phyloP scores from a whole-genome alignment of 495 filamentous ascomycete genomes.

The Hyaloscypha finlandica region DNA sequence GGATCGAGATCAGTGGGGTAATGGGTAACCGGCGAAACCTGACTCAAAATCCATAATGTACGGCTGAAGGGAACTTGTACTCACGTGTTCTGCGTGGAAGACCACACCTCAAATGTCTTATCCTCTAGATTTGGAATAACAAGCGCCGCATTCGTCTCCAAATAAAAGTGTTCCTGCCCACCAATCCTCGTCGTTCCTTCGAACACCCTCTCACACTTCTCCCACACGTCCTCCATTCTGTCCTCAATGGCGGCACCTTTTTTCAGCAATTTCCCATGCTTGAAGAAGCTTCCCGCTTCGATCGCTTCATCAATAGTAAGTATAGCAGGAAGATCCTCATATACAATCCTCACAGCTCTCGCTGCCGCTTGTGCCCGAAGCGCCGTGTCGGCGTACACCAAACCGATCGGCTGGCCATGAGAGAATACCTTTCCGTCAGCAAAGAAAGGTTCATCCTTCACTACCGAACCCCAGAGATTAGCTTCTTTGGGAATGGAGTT shows the following conservation, averaged over 20 bases:
- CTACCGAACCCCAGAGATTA: conserved; percentile 40
- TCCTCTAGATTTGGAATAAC: conserved; percentile 43
- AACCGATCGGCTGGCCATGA: conserved; percentile 42
- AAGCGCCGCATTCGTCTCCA: conserved; percentile 42
- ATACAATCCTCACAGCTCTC: conserved; percentile 38
- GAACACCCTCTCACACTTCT: conserved; percentile 38
- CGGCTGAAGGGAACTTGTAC: neutral
- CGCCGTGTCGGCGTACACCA: conserved; percentile 44
- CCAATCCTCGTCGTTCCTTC: conserved; percentile 42
- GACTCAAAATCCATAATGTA: too few species aligned
- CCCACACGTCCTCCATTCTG: conserved; percentile 32
- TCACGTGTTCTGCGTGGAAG: conserved; percentile 43
- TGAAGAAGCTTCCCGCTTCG: conserved; percentile 40
- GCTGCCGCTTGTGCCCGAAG: conserved; percentile 40
- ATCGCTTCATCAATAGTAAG: conserved; percentile 52
- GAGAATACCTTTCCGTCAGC: conserved; percentile 40
- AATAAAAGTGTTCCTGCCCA: conserved; percentile 47
- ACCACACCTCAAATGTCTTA: conserved; percentile 43
- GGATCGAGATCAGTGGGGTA: neutral
- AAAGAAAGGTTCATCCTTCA: conserved; percentile 44
- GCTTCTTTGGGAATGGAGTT: conserved; percentile 39
- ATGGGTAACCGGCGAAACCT: neutral
- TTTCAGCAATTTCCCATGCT: conserved; percentile 35
- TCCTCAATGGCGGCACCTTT: conserved; percentile 38
- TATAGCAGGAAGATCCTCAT: conserved; percentile 42